A percentile compares a stretch with the other conserved stretches of the same genome.
Conservation (phyloP, 2,329 filamentous ascomycete species). For the Colletotrichum eremochloae region DNA sequence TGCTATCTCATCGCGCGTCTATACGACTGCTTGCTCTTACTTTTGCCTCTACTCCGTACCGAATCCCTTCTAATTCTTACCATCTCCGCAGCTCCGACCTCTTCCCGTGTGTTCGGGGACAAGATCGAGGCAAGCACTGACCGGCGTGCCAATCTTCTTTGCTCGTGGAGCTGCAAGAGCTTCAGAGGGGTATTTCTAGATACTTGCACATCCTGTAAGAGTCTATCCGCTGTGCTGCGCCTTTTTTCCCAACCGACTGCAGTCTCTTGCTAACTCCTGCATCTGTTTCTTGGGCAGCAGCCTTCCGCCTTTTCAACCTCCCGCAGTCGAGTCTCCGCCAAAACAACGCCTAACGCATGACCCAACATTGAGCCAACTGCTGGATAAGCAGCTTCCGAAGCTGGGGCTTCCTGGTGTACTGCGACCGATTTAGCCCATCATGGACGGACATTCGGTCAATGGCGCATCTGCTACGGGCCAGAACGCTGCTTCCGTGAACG, state of each 20-base stretch:
- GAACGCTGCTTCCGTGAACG: slow-evolving; percentile 50
- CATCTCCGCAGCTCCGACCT: neutral
- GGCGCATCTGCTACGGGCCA: slow-evolving; percentile 46
- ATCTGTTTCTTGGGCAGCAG: slow-evolving; percentile 33
- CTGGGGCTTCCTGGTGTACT: slow-evolving; percentile 25
- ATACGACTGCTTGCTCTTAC: neutral
- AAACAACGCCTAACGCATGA: slow-evolving; percentile 29
- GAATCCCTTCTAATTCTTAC: slow-evolving; percentile 10
- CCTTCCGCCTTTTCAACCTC: slow-evolving; percentile 10
- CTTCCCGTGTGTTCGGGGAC: neutral
- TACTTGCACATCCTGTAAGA: slow-evolving; percentile 2
- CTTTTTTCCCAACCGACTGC: neutral
- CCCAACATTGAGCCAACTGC: slow-evolving; percentile 26
- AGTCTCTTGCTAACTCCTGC: slow-evolving; percentile 21
- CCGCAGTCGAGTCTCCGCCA: slow-evolving; percentile 7
- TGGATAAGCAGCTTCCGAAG: slow-evolving; percentile 33
- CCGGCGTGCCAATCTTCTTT: neutral
- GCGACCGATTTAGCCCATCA: slow-evolving; percentile 43
- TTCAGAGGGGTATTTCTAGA: neutral
- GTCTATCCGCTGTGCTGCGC: neutral
- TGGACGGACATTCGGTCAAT: slow-evolving; percentile 53
- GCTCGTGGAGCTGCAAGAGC: neutral
- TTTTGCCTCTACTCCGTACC: neutral
- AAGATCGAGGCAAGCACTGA: slow-evolving; percentile 3
- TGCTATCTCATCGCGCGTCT: neutral